These are phyloP conservation scores for Trichosporon coremiiforme DNA, from an alignment of 1,284 basidiomycete species.

Conservation along the genomic window DNA sequence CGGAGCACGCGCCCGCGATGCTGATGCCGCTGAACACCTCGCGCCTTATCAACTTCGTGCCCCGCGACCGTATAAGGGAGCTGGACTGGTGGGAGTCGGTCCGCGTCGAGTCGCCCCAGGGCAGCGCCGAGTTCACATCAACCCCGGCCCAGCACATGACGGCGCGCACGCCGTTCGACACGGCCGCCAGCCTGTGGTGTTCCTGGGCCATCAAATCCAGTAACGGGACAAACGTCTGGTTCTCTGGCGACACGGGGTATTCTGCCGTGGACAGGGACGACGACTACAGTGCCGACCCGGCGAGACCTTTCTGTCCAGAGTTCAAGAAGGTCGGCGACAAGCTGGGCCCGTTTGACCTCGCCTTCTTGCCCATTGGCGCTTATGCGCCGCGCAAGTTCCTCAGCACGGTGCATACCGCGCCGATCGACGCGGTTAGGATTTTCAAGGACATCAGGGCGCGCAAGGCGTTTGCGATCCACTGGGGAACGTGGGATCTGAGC, in stretches of 20 bases:
- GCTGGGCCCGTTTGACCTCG: conserved; percentile 63
- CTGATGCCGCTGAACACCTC: conserved; percentile 66
- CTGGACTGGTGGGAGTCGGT: conserved; percentile 70
- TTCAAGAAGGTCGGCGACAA: conserved; percentile 41
- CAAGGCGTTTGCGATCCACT: conserved; percentile 69
- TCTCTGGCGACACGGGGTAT: conserved; percentile 67
- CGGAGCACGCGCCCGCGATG: conserved; percentile 57
- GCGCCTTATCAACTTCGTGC: conserved; percentile 55
- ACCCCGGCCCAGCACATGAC: conserved; percentile 61
- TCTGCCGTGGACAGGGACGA: conserved; percentile 59
- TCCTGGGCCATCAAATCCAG: conserved; percentile 60
- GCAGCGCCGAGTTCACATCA: conserved; percentile 41
- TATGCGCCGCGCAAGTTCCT: conserved; percentile 65
- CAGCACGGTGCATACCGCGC: conserved; percentile 65
- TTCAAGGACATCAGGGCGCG: conserved; percentile 63
- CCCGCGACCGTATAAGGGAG: conserved; percentile 60
- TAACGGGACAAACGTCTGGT: conserved; percentile 60
- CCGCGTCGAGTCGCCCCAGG: conserved; percentile 28
- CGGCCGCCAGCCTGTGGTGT: conserved; percentile 64
- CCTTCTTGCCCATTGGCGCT: conserved; percentile 70
- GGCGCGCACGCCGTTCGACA: conserved; percentile 60
- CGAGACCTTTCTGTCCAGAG: conserved; percentile 56
- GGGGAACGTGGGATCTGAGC: conserved; percentile 61
- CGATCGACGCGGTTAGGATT: conserved; percentile 66
- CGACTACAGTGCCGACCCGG: conserved; percentile 35